Percentiles rank a stretch among this genome's conserved stretches.
Evolutionary conservation across 495 filamentous ascomycete genomes (phyloP).

Genomic region (Oleoguttula mirabilis): DNA sequence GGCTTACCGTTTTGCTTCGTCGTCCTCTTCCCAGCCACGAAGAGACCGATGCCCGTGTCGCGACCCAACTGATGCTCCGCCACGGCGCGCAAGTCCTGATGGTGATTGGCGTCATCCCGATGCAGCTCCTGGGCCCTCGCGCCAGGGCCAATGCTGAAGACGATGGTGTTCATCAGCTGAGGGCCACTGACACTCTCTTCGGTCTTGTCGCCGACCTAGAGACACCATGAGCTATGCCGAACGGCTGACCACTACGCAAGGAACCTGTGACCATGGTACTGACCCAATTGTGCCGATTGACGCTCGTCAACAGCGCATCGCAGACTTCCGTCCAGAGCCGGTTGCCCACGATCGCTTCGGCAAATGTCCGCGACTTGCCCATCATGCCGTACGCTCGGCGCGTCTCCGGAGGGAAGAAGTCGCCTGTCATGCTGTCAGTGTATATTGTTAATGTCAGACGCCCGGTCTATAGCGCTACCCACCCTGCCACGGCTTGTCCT

Average conservation of each 20-base stretch:
- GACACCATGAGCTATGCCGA: conserved; percentile 6
- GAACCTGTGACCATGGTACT: no score
- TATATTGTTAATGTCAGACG: background rate
- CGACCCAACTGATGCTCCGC: conserved; percentile 21
- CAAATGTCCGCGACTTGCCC: conserved; percentile 23
- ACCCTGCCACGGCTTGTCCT: background rate
- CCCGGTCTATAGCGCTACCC: background rate
- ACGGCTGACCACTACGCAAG: no score
- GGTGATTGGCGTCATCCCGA: conserved; percentile 28
- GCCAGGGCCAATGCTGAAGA: conserved; percentile 27
- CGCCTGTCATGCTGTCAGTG: background rate
- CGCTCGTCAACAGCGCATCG: conserved; percentile 25
- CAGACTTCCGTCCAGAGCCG: conserved; percentile 22
- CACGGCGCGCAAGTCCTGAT: conserved; percentile 15
- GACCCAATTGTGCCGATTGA: conserved; percentile 17
- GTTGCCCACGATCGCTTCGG: conserved; percentile 21
- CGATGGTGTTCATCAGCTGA: conserved; percentile 23
- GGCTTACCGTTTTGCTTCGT: conserved; percentile 29
- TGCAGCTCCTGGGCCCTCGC: conserved; percentile 28
- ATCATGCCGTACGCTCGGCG: conserved; percentile 26
- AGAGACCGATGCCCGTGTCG: conserved; percentile 25
- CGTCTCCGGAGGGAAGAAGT: conserved; percentile 28
- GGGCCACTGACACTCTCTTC: conserved; percentile 23
- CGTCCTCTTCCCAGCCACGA: conserved; percentile 28
- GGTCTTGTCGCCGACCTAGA: conserved; percentile 18